These are phyloP conservation scores for Hymenotorrendiella dingleyae DNA, from an alignment of 2,329 filamentous ascomycete genomes.

Conservation along the genomic window DNA sequence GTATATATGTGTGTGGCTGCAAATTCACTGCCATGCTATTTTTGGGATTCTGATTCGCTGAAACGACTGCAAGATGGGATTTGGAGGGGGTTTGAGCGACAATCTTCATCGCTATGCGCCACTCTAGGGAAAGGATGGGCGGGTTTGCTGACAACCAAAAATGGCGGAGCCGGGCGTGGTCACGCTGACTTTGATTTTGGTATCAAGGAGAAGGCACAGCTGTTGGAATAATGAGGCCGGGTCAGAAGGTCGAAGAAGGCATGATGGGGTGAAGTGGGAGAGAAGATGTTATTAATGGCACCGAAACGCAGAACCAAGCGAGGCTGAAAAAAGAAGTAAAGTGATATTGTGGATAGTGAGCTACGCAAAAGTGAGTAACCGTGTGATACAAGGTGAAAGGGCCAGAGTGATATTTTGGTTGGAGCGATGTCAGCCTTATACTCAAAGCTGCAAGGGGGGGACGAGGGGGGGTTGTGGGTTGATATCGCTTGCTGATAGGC, in stretches of 20 bases:
- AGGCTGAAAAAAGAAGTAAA: no score
- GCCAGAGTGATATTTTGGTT: no score
- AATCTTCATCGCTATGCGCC: constrained; percentile 1
- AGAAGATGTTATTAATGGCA: neutral
- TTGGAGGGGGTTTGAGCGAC: neutral
- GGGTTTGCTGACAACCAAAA: neutral
- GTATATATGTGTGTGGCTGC: neutral
- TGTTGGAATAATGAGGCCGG: neutral
- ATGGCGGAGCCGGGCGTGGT: neutral
- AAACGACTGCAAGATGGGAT: constrained; percentile 1
- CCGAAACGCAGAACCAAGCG: no score
- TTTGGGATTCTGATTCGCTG: neutral
- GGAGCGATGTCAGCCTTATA: no score
- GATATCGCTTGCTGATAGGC: no score
- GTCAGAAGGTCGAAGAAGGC: constrained; percentile 1
- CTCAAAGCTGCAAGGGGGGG: no score
- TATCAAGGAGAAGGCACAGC: no score
- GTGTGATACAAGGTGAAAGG: no score
- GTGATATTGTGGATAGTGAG: no score
- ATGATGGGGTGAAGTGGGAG: neutral
- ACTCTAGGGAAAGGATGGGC: no score
- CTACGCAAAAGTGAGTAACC: no score
- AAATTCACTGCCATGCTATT: constrained; percentile 2
- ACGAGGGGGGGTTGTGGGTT: no score
- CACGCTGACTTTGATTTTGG: neutral